Percentiles rank a stretch among this genome's conserved stretches.
phyloP scores from a whole-genome alignment of 2,329 filamentous ascomycete genomes.

The Hypoxylon sp. region DNA sequence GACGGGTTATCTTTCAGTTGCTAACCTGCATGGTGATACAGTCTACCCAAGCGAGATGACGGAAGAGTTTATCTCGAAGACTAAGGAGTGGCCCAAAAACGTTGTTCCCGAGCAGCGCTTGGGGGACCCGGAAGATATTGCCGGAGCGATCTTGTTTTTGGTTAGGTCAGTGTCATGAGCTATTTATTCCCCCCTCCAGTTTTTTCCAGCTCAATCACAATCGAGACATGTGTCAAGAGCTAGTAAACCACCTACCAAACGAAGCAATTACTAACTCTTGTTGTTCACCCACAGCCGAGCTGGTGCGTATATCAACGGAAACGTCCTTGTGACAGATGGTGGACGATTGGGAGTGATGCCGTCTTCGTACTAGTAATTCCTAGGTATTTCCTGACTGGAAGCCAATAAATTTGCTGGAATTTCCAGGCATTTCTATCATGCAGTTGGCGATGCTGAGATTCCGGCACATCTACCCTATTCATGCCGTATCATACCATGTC shows the following conservation, averaged over 20 bases:
- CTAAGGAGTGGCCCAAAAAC: conserved; percentile 37
- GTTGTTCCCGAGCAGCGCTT: conserved; percentile 37
- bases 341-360: conserved; percentile 51
- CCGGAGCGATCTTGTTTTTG: conserved; percentile 59
- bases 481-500: no score
- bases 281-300: conserved; percentile 60
- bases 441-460: no score
- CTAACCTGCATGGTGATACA: conserved; percentile 22
- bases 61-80: conserved; percentile 29
- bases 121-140: conserved; percentile 58
- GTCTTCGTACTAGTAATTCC: conserved; percentile 29
- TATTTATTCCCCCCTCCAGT: no score
- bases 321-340: conserved; percentile 61
- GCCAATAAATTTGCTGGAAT: no score
- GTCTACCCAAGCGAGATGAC: conserved; percentile 60
- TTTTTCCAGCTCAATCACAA: no score
- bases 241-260: no score
- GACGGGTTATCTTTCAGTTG: no score
- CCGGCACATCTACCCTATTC: no score
- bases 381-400: background rate
- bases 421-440: no score
- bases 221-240: no score
- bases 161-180: no score
- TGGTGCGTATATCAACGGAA: conserved; percentile 63
- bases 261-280: no score